Evolutionary conservation across 2,329 filamentous ascomycete species (phyloP), one percentile per base, ranked within the genome.

Genomic region (Hymenoscyphus linearis): DNA sequence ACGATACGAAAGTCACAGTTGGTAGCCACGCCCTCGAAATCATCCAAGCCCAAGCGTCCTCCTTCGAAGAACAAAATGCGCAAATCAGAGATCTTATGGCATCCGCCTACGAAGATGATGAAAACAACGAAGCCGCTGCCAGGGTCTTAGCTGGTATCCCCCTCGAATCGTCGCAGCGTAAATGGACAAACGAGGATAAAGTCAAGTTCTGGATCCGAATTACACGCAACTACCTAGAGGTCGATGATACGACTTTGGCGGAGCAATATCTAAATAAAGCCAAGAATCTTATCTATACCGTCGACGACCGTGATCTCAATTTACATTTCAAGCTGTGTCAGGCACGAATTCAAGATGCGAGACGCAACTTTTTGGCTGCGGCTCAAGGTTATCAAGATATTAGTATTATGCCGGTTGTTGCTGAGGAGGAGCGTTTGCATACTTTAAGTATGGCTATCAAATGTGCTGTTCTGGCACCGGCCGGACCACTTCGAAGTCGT

Each of bases 211-310:
- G 93, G 91, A 89, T 98, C 68, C 90, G 93, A 63, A 96, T 99
- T 72, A 92, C 96, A 72, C 86, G 95, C 64, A 89, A 96, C 79
- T 96, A 95, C 74, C 84, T 99, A 64, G 93, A 99, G 78, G 91
- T 93, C 55, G 93, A 96, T 73, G 93, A 98, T 76, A 89, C 91
- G 9, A 91, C 88, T 1, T 82, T 84, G 37, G 95, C 95, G 50
- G 91, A 96, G 73, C 85, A 83, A 47, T 96, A 93, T 73, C 82
- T 99, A 70, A 97, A 97, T 81, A 93, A 93, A 75, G 89, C 96
- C 75, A 98, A 97, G 78, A 93, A 95, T 72, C 82, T 97, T 67
- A 91, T 96, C 73, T 86, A 90, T 78, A 87, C 84, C 65, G 86
- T 96, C 35, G 77, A 82, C 34, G 86, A 96, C 73, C 83, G 86